Evolutionary conservation across 2,329 filamentous ascomycete species (phyloP).

Genomic region (Rutstroemia sp.): DNA sequence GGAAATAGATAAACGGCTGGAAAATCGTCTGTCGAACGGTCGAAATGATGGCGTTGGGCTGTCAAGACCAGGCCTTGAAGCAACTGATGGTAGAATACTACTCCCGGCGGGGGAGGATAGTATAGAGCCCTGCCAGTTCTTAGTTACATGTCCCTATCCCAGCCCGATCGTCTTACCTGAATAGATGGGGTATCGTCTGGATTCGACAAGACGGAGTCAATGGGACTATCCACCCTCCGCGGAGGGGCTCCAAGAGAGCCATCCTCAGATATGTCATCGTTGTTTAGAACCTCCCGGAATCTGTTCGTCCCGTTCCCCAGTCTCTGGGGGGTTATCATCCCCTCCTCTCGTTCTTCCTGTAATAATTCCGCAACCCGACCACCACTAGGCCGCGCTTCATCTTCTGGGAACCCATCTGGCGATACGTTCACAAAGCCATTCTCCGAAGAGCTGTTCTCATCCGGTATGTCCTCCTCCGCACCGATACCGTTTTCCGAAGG

Average conservation of each 20-base stretch:
- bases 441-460: constrained; percentile 40
- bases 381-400: constrained; percentile 31
- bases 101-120: constrained; percentile 66
- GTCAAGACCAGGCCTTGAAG: constrained; percentile 54
- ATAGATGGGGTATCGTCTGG: constrained; percentile 81
- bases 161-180: constrained; percentile 47
- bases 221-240: constrained; percentile 56
- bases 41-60: constrained; percentile 78
- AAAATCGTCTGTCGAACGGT: constrained; percentile 91
- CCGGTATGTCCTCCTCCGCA: constrained; percentile 46
- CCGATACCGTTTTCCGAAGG: constrained; percentile 55
- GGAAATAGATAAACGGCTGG: constrained; percentile 65
- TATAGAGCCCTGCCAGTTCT: constrained; percentile 45
- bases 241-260: constrained; percentile 47
- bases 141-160: constrained; percentile 5
- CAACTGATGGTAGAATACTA: constrained; percentile 62
- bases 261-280: constrained; percentile 43
- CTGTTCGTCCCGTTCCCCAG: constrained; percentile 31
- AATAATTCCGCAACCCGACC: constrained; percentile 23
- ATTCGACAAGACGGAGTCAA: constrained; percentile 61
- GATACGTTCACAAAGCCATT: constrained; percentile 17
- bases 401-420: constrained; percentile 1
- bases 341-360: constrained; percentile 24
- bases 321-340: constrained; percentile 18
- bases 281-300: constrained; percentile 28